These are phyloP conservation scores for Globisporangium nunn DNA, from an alignment of 352 stramenopile genomes.

Conservation along the genomic window DNA sequence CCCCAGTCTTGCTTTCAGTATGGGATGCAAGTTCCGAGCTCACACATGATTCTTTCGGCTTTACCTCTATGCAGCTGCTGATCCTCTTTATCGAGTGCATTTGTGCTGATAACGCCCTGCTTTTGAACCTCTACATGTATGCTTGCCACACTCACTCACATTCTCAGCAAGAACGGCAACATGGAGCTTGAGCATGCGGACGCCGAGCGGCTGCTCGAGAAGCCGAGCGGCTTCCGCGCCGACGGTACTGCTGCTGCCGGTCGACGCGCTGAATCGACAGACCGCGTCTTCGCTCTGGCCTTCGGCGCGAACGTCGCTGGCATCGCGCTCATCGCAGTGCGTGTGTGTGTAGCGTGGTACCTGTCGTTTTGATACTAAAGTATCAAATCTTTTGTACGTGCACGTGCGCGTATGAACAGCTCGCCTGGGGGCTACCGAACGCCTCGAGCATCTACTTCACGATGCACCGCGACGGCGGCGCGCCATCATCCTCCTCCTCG, in stretches of 20 bases:
- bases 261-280: conserved; percentile 48
- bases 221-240: conserved; percentile 20
- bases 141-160: not conserved
- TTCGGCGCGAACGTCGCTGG: conserved; percentile 57
- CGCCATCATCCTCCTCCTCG: conserved; percentile 27
- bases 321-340: conserved; percentile 54
- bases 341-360: conserved; percentile 1
- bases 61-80: no score
- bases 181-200: conserved; percentile 66
- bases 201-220: conserved; percentile 53
- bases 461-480: conserved; percentile 38
- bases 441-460: conserved; percentile 77
- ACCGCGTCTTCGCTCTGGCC: conserved; percentile 52
- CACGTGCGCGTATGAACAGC: conserved; percentile 25
- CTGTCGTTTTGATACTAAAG: not conserved
- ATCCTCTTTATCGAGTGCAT: not conserved
- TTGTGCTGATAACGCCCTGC: no score
- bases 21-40: not conserved
- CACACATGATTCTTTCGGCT: not conserved
- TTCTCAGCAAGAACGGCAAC: no score
- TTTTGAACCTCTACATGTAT: no score
- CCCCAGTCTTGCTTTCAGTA: not conserved
- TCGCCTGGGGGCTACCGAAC: conserved; percentile 70
- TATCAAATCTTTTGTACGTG: not conserved
- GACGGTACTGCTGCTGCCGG: conserved; percentile 1